phyloP scores from a whole-genome alignment of 106 monocot genomes.

The Alisma plantagoaquatica region DNA sequence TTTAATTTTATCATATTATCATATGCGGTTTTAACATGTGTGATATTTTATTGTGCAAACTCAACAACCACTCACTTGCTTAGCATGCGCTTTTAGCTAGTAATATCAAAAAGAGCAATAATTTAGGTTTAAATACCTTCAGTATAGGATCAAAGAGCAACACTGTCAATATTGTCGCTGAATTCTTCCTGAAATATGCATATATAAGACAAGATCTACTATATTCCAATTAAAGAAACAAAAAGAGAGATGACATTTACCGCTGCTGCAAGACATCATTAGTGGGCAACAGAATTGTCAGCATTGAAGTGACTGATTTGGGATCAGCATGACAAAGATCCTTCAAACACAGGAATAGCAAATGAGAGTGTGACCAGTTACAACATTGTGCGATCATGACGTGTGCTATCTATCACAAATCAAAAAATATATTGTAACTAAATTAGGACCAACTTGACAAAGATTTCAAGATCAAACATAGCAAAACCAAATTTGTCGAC shows the following conservation, averaged over 20 bases:
- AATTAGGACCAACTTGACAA: no score
- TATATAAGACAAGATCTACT: background rate
- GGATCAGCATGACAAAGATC: constrained; percentile 82
- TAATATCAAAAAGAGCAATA: constrained; percentile 1
- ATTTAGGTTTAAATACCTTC: constrained; percentile 30
- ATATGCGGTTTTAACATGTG: no score
- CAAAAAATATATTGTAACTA: no score
- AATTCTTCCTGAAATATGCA: constrained; percentile 43
- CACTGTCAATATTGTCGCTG: constrained; percentile 57
- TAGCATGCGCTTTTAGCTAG: no score
- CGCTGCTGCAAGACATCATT: constrained; percentile 66
- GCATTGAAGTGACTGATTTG: constrained; percentile 64
- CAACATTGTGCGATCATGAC: no score
- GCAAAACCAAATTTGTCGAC: no score
- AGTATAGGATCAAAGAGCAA: constrained; percentile 78
- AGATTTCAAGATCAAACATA: no score
- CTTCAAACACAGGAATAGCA: constrained; percentile 13
- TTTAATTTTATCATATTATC: no score
- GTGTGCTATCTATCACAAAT: no score
- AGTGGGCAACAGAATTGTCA: constrained; percentile 67
- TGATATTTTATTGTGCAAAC: no score
- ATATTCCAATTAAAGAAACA: background rate
- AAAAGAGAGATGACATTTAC: constrained; percentile 16
- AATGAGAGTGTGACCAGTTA: no score
- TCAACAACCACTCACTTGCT: no score